phyloP scores from a whole-genome alignment of 1,139 yeast genomes.

The Schwanniomyces etchellsii region DNA sequence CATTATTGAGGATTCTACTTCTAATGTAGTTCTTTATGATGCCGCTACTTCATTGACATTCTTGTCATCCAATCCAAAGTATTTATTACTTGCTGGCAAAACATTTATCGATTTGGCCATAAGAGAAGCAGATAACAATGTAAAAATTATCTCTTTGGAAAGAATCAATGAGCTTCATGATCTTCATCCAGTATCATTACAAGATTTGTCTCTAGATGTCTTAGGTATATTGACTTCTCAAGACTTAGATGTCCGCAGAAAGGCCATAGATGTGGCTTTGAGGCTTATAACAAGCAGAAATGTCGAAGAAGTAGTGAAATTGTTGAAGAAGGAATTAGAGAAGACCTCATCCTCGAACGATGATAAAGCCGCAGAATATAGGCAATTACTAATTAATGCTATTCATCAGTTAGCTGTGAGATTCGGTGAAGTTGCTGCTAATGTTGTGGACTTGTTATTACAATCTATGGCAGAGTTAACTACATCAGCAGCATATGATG shows the following conservation, averaged over 20 bases:
- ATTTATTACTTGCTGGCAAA: slow-evolving; percentile 69
- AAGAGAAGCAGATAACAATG: slow-evolving; percentile 89
- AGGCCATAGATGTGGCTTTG: slow-evolving; percentile 79
- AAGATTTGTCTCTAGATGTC: slow-evolving; percentile 80
- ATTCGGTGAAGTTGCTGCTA: slow-evolving; percentile 87
- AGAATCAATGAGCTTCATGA: slow-evolving; percentile 50
- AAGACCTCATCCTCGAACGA: slow-evolving; percentile 62
- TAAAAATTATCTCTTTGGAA: slow-evolving; percentile 86
- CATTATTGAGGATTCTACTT: slow-evolving; percentile 61
- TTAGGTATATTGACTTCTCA: slow-evolving; percentile 81
- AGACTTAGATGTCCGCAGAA: slow-evolving; percentile 85
- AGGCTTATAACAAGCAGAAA: slow-evolving; percentile 80
- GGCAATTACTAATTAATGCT: slow-evolving; percentile 82
- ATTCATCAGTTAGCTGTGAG: slow-evolving; percentile 86
- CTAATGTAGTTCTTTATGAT: slow-evolving; percentile 82
- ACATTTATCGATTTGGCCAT: slow-evolving; percentile 86
- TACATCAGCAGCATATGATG: slow-evolving; percentile 84
- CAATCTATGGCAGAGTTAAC: slow-evolving; percentile 84
- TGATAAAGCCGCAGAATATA: slow-evolving; percentile 79
- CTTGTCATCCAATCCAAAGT: slow-evolving; percentile 63
- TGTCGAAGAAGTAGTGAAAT: slow-evolving; percentile 88
- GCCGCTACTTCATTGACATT: slow-evolving; percentile 83
- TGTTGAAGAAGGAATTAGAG: slow-evolving; percentile 86
- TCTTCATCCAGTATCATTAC: slow-evolving; percentile 77
- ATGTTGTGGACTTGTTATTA: slow-evolving; percentile 80